Conservation (phyloP, 225 moss, liverwort and hornwort species). For the Sphagnum tenellum region DNA sequence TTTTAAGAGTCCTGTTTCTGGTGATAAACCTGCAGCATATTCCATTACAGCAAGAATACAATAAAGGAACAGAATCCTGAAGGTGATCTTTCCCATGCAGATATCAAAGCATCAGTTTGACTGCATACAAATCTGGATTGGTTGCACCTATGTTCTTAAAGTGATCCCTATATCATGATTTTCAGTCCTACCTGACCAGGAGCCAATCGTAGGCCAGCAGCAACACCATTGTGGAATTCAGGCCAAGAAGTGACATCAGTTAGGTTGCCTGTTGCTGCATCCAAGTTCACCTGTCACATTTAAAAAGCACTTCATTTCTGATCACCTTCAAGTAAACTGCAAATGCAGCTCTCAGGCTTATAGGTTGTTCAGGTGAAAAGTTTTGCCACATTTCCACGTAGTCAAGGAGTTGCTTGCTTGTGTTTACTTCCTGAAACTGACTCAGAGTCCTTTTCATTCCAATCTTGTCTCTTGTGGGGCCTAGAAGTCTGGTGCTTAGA, state of each 20-base stretch:
- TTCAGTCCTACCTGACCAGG: conserved; percentile 52
- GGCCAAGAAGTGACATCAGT: conserved; percentile 91
- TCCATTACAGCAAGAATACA: too few species aligned
- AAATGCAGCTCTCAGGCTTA: neutral
- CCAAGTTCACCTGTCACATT: conserved; percentile 51
- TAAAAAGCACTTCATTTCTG: neutral
- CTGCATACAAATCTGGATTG: neutral
- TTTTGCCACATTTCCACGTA: too few species aligned
- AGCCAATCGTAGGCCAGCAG: conserved; percentile 87
- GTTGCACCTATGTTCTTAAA: neutral
- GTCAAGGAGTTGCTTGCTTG: neutral
- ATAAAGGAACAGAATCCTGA: too few species aligned
- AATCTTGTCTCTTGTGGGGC: too few species aligned
- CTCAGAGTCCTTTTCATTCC: neutral
- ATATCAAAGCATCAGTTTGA: neutral
- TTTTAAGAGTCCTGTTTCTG: too few species aligned
- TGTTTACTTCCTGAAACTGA: neutral
- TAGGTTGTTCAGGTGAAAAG: neutral
- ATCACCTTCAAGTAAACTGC: neutral
- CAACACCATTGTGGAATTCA: conserved; percentile 95
- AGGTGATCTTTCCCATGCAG: too few species aligned
- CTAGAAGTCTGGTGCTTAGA: too few species aligned
- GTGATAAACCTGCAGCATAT: too few species aligned
- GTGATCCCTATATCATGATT: neutral
- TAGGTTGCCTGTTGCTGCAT: conserved; percentile 75